Evolutionary conservation across 1,139 yeast genomes (phyloP).

Genomic region (Yamadazyma atlantica): DNA sequence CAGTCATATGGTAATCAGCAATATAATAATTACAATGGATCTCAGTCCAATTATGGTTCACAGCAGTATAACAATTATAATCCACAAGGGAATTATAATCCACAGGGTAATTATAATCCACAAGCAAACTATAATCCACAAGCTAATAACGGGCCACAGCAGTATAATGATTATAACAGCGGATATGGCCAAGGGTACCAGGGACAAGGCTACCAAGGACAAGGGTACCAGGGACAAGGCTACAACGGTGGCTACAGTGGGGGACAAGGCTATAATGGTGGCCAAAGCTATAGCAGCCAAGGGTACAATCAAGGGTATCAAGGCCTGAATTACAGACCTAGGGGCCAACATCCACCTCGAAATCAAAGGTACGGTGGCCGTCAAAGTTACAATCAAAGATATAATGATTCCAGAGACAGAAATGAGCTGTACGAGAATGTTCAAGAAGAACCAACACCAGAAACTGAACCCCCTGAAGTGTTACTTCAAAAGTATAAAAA

Average conservation of each 20-base stretch:
- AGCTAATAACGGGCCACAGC: neutral
- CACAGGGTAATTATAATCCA: neutral
- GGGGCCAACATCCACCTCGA: neutral
- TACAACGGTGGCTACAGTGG: neutral
- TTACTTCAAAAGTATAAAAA: slow-evolving; percentile 21
- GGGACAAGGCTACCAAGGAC: neutral
- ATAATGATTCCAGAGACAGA: neutral
- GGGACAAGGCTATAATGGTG: neutral
- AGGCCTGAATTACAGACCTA: no score
- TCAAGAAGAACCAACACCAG: neutral
- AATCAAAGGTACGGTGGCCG: neutral
- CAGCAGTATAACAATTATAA: no score
- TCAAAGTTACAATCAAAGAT: neutral
- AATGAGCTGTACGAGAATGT: neutral
- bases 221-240: neutral
- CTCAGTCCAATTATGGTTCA: neutral
- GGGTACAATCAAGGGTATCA: neutral
- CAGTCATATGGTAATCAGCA: neutral
- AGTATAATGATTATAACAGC: no score
- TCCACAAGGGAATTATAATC: neutral
- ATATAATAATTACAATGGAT: neutral
- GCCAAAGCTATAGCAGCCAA: neutral
- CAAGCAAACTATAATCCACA: neutral
- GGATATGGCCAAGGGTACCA: neutral
- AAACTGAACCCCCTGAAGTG: slow-evolving; percentile 16